Evolutionary conservation across 495 filamentous ascomycete genomes (phyloP).

Genomic region (Penicillium lividum): DNA sequence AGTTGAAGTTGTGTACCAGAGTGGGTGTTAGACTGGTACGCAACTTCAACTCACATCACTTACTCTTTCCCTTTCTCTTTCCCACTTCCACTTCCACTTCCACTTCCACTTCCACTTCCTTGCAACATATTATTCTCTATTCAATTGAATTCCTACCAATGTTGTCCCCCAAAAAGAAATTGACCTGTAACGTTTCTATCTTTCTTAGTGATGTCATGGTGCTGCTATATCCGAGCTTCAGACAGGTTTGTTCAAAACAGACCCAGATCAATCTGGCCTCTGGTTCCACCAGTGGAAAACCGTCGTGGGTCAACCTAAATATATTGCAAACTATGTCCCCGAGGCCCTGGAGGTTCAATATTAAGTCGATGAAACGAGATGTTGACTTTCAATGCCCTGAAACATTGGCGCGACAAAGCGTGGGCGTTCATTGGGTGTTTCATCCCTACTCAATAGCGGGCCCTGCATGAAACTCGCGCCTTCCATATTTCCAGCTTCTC

Average conservation of each 20-base stretch:
- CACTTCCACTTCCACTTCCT: not conserved
- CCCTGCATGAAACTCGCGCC: slow-evolving; percentile 17
- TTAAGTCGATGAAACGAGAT: not conserved
- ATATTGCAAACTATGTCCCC: not conserved
- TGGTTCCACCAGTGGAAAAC: slow-evolving; percentile 7
- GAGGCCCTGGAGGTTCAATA: not conserved
- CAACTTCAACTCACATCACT: not conserved
- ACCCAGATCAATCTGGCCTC: not conserved
- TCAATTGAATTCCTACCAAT: too few species aligned
- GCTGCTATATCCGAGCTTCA: not conserved
- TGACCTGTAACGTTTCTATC: not conserved
- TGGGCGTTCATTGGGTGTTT: slow-evolving; percentile 21
- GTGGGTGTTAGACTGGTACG: not conserved
- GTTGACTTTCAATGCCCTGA: not conserved
- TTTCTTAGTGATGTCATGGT: slow-evolving; percentile 2
- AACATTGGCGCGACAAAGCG: slow-evolving; percentile 1
- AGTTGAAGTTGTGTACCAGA: not conserved
- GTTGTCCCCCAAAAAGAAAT: too few species aligned
- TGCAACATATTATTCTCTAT: not conserved
- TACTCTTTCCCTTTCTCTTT: not conserved
- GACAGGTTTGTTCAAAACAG: not conserved
- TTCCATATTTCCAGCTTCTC: not conserved
- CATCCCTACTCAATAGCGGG: slow-evolving; percentile 20
- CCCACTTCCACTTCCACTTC: too few species aligned
- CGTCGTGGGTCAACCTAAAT: not conserved